Evolutionary conservation across 352 stramenopile species (phyloP), one percentile per base, ranked within the genome.

Genomic region (Phytophthora kernoviae): DNA sequence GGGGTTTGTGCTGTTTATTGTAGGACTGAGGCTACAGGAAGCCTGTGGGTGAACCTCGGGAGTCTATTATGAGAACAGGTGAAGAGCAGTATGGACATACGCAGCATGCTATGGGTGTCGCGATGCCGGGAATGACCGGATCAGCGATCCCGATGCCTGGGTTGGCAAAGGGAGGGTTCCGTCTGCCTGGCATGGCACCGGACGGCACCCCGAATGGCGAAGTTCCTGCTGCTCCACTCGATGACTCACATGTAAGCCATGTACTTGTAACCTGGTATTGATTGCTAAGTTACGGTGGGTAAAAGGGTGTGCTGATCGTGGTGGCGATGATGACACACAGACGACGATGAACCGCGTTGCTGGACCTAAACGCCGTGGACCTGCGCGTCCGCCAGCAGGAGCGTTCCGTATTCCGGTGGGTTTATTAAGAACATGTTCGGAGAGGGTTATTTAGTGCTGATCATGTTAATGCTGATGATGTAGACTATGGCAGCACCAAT

Each of bases 121-220:
- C 81, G 2, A 91, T 95, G 79, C 87, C 87, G 2, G 87, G 84
- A 9, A 91, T 95, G 81, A 73, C 54, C 4, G 84, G 83, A 0
- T 83, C 81, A 4, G 87, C 82, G 6, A 86, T 95, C 57, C 87
- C 87, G 0, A 95, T 95, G 87, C 84, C 86, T 14, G 87, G 87
- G 8, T 60, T 95, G 11, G 77, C 83, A 10, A 91, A 92, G 46
- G 66, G 76, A 0, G 82, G 81, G 14, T 85, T 81, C 12, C 64
- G 84, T 41, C 70, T 93, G 26, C 86, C 86, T 26, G 82, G 86
- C 21, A 90, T 91, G 81, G 70, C 70, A 11, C 20, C 57, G 8
- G 60, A 75, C 20, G 70, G 68, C 1, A 43, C 57, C 5, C 49
- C 74, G 8, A 65, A 18, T 20, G 65, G 70, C 1, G 65, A 73